Evolutionary conservation across 768 basidiomycete species (phyloP), one percentile per base, ranked within the genome.

Genomic region (Tulasnella calospora): DNA sequence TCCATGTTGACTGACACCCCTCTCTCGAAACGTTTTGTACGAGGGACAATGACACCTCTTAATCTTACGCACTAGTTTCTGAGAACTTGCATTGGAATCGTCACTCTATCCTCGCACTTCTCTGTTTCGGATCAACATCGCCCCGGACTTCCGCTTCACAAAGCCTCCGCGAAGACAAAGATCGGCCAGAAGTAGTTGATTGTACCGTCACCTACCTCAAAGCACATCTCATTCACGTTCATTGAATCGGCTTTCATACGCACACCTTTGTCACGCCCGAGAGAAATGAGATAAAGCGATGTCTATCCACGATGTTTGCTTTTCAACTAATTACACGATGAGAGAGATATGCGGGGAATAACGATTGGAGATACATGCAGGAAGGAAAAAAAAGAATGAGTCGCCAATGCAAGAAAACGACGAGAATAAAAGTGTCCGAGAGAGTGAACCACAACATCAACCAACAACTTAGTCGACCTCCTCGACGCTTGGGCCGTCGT

Each of bases 401-500:
- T 35, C 3, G 21, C 33, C 13, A 35, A 67, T 67, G 61, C 61
- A 67, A 67, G 51, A n/a, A 67, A 67, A n/a, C 8, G 35, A 67
- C 13, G 33, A 67, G 61, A 35, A 67, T 27, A 67, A 33, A 27
- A 67, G 21, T 23, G 61, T 67, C 61, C 61, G 13, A 40, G n/a
- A 35, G 9, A 35, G 33, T 15, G 15, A 44, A 44, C 15, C 3
- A 4, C 44, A 44, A 44, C 44, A 13, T 67, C 61, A 67, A 67
- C 4, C 23, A 51, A 0, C 70, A 71, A 35, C 30, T 81, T 84
- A 86, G 80, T 85, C 85, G 80, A 85, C 84, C 81, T 86, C 85
- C 83, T 86, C 84, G 76, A 85, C 85, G 33, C 82, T 83, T 27
- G 85, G 85, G 76, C 85, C 85, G 76, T 82, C 41, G 51, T 79